Evolutionary conservation across 169 alveolate genomes (phyloP).

Genomic region (Eimeria zaria): DNA sequence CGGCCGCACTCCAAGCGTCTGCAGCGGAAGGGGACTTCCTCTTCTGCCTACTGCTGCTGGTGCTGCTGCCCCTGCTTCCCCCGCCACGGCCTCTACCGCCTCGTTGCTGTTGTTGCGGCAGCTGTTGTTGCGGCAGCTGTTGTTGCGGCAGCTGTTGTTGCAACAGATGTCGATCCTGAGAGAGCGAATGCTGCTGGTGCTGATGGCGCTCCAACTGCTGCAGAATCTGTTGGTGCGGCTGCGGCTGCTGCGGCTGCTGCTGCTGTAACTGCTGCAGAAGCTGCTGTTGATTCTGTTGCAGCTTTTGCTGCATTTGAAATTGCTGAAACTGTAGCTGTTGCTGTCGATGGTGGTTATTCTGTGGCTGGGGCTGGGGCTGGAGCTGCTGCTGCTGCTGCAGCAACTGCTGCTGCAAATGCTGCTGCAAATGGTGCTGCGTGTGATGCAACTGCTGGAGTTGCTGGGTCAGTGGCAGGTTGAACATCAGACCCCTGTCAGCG

Average conservation of each 20-base stretch:
- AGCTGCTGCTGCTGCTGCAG: conserved; percentile 5
- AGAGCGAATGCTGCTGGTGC: neutral
- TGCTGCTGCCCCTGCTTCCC: conserved; percentile 64
- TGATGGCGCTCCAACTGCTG: conserved; percentile 10
- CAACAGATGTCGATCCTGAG: neutral
- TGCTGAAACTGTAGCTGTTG: conserved; percentile 58
- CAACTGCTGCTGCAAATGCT: conserved; percentile 52
- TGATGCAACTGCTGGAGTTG: conserved; percentile 61
- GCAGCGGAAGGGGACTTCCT: conserved; percentile 44
- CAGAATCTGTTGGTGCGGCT: conserved; percentile 1
- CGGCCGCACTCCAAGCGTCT: conserved; percentile 53
- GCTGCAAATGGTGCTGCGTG: conserved; percentile 70
- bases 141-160: conserved; percentile 52
- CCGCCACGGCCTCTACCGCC: conserved; percentile 68
- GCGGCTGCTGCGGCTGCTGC: conserved; percentile 29
- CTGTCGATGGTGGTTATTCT: conserved; percentile 31
- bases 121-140: conserved; percentile 19
- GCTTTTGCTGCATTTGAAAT: conserved; percentile 39
- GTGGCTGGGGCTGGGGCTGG: conserved; percentile 27
- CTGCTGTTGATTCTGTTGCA: conserved; percentile 53
- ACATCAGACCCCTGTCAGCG: conserved; percentile 33
- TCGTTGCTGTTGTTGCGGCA: conserved; percentile 1
- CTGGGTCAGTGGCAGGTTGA: conserved; percentile 60
- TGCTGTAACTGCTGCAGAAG: conserved; percentile 49
- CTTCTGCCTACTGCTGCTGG: conserved; percentile 54